Evolutionary conservation across 768 basidiomycete genomes (phyloP).

Genomic region (Amanita polypyramis): DNA sequence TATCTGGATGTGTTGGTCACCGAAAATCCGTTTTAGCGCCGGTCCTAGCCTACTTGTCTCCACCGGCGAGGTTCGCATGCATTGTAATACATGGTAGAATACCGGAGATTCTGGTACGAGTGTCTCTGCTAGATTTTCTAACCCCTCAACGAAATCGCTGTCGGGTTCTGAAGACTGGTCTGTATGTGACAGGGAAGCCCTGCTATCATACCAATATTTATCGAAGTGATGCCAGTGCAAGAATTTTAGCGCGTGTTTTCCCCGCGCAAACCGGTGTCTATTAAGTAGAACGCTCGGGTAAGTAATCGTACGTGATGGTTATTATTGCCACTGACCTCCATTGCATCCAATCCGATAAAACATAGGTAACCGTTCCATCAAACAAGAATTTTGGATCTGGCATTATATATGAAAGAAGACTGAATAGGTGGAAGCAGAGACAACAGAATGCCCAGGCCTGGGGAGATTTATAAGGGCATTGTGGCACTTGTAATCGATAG

Average conservation of each 20-base stretch:
- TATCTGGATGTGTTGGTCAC: not conserved
- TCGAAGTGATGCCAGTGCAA: not conserved
- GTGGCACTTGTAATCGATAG: not conserved
- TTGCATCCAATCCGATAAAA: not conserved
- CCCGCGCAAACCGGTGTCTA: not conserved
- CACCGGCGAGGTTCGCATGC: not conserved
- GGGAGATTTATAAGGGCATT: conserved; percentile 6
- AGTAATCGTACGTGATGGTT: too few species aligned
- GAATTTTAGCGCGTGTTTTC: not conserved
- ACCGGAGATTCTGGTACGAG: not conserved
- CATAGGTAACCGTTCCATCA: not conserved
- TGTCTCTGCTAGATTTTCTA: not conserved
- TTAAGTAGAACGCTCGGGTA: not conserved
- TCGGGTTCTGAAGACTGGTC: not conserved
- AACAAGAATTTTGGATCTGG: not conserved
- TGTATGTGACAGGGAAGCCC: not conserved
- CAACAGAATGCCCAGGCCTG: conserved; percentile 2
- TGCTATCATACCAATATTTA: conserved; percentile 1
- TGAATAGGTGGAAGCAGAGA: not conserved
- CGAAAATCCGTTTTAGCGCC: not conserved
- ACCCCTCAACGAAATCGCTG: not conserved
- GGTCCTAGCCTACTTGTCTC: not conserved
- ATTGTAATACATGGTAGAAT: not conserved
- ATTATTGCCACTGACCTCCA: not conserved
- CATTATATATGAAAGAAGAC: not conserved